These are phyloP conservation scores for Metschnikowia baotianmanensis DNA, from an alignment of 805 yeast species.

Conservation along the genomic window DNA sequence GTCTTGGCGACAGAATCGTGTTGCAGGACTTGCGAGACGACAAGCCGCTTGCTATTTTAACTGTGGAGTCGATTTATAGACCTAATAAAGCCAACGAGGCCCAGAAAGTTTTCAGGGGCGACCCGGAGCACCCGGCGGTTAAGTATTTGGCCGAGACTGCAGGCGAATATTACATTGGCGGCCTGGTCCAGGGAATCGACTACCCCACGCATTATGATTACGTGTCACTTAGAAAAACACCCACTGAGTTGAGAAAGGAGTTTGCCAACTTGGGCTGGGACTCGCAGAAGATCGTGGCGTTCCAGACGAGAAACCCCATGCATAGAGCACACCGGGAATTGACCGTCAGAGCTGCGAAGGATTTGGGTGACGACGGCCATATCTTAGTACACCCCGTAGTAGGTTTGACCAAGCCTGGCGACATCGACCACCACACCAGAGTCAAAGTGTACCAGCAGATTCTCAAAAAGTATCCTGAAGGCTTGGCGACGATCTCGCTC, in stretches of 20 bases:
- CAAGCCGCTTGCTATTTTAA: constrained; percentile 73
- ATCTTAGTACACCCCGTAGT: constrained; percentile 95
- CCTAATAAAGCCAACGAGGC: constrained; percentile 85
- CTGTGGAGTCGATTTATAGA: constrained; percentile 72
- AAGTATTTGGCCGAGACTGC: constrained; percentile 68
- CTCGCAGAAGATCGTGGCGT: constrained; percentile 74
- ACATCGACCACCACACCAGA: constrained; percentile 95
- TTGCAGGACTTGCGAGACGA: constrained; percentile 82
- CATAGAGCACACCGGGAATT: constrained; percentile 97
- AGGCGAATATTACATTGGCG: constrained; percentile 87
- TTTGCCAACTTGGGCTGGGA: constrained; percentile 81
- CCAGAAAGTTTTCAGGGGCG: constrained; percentile 86
- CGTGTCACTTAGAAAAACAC: constrained; percentile 82
- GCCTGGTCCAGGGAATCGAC: constrained; percentile 77
- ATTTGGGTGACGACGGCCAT: constrained; percentile 69
- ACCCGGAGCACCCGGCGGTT: constrained; percentile 94
- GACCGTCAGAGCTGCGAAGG: constrained; percentile 95
- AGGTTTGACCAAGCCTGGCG: constrained; percentile 96
- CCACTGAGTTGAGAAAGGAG: constrained; percentile 84
- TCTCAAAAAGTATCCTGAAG: constrained; percentile 89
- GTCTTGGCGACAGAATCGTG: constrained; percentile 61
- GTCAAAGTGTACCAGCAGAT: constrained; percentile 93
- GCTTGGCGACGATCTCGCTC: constrained; percentile 84
- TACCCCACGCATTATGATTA: constrained; percentile 90
- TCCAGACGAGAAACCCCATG: constrained; percentile 98